Evolutionary conservation across 768 basidiomycete genomes (phyloP).

Genomic region (Lyophyllum atratum): DNA sequence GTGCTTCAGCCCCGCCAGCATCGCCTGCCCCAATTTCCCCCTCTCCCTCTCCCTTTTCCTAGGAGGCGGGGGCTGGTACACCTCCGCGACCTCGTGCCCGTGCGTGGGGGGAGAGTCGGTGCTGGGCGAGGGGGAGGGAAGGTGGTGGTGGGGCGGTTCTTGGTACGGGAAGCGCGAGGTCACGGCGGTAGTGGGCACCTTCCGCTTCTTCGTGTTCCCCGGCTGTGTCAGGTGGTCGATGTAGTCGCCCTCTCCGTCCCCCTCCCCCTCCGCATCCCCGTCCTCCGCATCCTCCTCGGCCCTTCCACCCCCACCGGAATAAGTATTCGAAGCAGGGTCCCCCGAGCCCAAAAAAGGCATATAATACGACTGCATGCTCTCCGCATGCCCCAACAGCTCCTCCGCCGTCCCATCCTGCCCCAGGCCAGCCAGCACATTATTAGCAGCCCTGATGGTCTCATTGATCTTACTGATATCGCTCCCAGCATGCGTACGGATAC

Average conservation of each 20-base stretch:
- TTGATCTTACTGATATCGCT: background rate
- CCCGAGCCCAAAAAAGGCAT: constrained; percentile 56
- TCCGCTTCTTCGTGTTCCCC: constrained; percentile 86
- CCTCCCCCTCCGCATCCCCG: constrained; percentile 46
- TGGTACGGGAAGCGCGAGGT: background rate
- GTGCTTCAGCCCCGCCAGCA: constrained; percentile 69
- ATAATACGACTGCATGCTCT: constrained; percentile 64
- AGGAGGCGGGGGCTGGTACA: background rate
- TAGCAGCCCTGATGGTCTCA: no score
- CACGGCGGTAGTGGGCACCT: constrained; percentile 69
- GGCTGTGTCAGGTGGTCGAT: constrained; percentile 72
- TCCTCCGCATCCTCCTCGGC: constrained; percentile 10
- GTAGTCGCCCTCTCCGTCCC: constrained; percentile 61
- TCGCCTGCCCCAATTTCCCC: constrained; percentile 55
- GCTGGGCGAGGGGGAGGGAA: background rate
- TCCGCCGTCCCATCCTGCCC: constrained; percentile 53
- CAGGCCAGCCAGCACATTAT: constrained; percentile 11
- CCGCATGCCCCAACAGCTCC: constrained; percentile 58
- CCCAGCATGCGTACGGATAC: background rate
- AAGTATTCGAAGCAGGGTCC: no score
- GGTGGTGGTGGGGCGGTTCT: background rate
- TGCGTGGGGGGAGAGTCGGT: background rate
- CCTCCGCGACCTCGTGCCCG: background rate
- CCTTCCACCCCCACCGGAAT: constrained; percentile 12
- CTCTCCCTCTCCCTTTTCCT: constrained; percentile 15